These are phyloP conservation scores for Fragilariopsis cylindrus DNA, from an alignment of 108 stramenopile species.

Conservation along the genomic window DNA sequence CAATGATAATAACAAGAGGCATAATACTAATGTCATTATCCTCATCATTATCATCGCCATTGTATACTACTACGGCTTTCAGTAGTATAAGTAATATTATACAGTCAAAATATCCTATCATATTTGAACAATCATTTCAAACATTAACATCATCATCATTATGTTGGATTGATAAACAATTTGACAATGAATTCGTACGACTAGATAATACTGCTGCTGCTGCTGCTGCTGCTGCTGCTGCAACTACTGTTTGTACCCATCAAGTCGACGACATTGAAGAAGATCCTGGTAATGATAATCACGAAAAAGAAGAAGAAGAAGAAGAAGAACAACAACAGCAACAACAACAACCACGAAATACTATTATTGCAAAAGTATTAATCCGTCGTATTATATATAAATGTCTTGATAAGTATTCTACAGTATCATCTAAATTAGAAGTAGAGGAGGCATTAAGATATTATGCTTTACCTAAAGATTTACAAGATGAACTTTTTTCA, in stretches of 20 bases:
- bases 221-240: background rate
- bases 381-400: conserved; percentile 35
- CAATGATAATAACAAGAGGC: too few relatives aligned
- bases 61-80: too few relatives aligned
- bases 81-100: background rate
- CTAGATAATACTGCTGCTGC: background rate
- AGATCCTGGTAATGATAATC: background rate
- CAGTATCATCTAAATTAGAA: conserved; percentile 10
- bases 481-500: conserved; percentile 22
- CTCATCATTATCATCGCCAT: too few relatives aligned
- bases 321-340: background rate
- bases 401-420: conserved; percentile 32
- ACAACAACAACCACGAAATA: conserved; percentile 1
- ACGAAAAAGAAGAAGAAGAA: background rate
- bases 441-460: conserved; percentile 45
- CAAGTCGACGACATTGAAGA: background rate
- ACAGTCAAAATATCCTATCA: background rate
- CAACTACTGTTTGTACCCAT: background rate
- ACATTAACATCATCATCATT: conserved; percentile 7
- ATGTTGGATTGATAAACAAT: background rate
- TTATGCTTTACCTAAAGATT: conserved; percentile 23
- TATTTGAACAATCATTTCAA: conserved; percentile 16
- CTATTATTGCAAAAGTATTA: conserved; percentile 29
- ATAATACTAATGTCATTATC: too few relatives aligned
- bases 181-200: background rate